Conservation (phyloP, 345 rosid genomes). For the Eucalyptus shirleyi region DNA sequence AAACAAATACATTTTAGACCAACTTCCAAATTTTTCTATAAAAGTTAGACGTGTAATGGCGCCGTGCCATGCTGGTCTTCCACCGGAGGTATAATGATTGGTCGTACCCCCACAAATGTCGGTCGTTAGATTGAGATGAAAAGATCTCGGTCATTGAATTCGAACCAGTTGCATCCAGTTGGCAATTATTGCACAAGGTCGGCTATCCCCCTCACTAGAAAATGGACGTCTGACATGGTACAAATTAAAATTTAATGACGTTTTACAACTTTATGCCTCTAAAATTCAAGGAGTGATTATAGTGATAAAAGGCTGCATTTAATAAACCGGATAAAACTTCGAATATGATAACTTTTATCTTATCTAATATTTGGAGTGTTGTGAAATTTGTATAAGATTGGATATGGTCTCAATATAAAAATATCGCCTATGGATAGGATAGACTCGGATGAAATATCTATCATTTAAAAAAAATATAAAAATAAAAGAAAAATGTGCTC, state of each 20-base stretch:
- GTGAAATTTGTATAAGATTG: fast-evolving
- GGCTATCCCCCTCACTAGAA: not conserved
- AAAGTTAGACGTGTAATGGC: not conserved
- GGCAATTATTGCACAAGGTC: not conserved
- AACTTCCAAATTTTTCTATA: not conserved
- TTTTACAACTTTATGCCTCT: not conserved
- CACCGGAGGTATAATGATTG: not conserved
- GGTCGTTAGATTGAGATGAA: not conserved
- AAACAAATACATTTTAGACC: not conserved
- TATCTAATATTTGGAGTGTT: fast-evolving
- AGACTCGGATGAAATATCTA: fast-evolving
- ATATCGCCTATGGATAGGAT: fast-evolving
- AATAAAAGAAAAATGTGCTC: no score
- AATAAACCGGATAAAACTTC: fast-evolving
- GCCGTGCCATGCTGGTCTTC: not conserved
- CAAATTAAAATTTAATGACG: not conserved
- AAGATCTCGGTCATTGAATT: not conserved
- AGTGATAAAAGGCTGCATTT: fast-evolving
- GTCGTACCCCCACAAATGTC: not conserved
- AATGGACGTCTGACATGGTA: not conserved
- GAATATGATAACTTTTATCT: not conserved
- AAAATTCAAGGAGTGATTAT: no score
- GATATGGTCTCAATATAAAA: fast-evolving
- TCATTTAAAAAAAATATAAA: no score
- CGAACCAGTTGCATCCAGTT: not conserved